phyloP scores from a whole-genome alignment of 2,329 filamentous ascomycete genomes.

The Endoconidiophora laricicola region DNA sequence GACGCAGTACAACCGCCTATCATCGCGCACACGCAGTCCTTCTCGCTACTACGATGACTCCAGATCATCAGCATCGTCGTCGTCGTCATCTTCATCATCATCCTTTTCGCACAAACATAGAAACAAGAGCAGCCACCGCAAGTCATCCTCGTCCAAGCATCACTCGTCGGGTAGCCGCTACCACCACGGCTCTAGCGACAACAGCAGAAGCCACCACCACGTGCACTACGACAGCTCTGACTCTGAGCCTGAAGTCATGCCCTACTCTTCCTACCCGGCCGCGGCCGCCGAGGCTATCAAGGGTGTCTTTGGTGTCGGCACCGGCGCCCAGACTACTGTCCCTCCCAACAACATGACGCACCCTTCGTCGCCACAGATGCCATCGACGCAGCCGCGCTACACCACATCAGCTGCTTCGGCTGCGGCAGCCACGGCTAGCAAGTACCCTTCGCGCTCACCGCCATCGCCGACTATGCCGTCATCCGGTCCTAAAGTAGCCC shows the following conservation, averaged over 20 bases:
- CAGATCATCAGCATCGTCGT: not conserved
- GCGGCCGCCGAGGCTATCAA: constrained; percentile 24
- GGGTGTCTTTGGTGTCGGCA: not conserved
- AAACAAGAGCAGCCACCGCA: not conserved
- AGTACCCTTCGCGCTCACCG: constrained; percentile 3
- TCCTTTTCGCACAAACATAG: not conserved
- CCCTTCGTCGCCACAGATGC: not conserved
- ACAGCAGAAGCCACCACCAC: not conserved
- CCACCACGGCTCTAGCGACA: not conserved
- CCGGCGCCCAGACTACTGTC: not conserved
- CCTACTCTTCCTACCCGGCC: not conserved
- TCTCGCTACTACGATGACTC: not conserved
- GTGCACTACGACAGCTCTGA: not conserved
- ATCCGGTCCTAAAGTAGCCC: constrained; percentile 9
- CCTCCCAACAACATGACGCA: not conserved
- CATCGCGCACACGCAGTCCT: not conserved
- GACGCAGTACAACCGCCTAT: not conserved
- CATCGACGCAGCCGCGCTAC: not conserved
- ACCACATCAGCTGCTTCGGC: not conserved
- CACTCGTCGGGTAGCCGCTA: not conserved
- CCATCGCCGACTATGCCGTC: not conserved
- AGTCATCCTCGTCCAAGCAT: not conserved
- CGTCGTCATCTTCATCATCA: no score
- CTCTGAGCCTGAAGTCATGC: constrained; percentile 2
- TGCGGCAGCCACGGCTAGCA: not conserved